A percentile compares a stretch with the other conserved stretches of the same genome.
These are phyloP conservation scores for Verticillium nonalfalfae DNA, from an alignment of 2,329 filamentous ascomycete species.

Conservation along the genomic window DNA sequence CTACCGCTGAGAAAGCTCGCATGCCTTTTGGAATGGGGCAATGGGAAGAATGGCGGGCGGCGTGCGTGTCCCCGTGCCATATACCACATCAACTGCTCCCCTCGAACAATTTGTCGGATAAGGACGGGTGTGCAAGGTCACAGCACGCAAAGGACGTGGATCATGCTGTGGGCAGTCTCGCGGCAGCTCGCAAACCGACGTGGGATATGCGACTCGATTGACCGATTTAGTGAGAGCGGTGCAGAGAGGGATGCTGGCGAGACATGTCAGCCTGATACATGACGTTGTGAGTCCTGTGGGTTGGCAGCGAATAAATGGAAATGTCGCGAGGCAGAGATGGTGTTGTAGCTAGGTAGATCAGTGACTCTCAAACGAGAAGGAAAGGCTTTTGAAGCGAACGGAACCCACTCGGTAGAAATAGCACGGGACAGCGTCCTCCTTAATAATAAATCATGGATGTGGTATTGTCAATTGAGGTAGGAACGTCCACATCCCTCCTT, in stretches of 20 bases:
- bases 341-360: too few relatives aligned
- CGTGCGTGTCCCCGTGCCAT: neutral
- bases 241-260: neutral
- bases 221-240: neutral
- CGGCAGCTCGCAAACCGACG: neutral
- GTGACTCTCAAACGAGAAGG: neutral
- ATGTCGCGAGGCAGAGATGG: neutral
- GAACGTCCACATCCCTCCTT: neutral
- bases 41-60: neutral
- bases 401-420: neutral
- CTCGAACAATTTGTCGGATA: neutral
- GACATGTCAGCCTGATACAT: neutral
- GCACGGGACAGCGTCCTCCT: neutral
- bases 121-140: neutral
- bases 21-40: neutral
- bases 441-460: neutral
- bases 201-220: neutral
- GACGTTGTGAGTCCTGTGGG: neutral
- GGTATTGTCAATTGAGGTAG: neutral
- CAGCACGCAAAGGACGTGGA: neutral
- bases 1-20: neutral
- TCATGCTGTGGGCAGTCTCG: neutral
- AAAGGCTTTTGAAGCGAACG: neutral
- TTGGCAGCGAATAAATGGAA: neutral
- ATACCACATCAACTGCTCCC: neutral